A percentile compares a stretch with the other conserved stretches of the same genome.
phyloP scores from a whole-genome alignment of 352 stramenopile genomes.

The Phytophthora citricola region DNA sequence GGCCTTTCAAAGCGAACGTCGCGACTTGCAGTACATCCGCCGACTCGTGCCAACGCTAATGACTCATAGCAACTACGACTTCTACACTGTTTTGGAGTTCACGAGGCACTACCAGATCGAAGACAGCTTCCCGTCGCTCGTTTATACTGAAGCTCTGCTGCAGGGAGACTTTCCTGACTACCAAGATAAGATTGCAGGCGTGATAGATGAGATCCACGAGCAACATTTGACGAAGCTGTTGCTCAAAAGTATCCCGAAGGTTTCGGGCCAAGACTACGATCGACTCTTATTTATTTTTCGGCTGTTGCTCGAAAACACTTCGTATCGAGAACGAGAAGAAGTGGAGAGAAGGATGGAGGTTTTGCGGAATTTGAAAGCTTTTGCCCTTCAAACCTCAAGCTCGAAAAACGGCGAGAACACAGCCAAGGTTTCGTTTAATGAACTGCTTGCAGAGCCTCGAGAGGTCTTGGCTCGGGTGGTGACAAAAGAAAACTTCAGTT shows the following conservation, averaged over 20 bases:
- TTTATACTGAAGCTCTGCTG: slow-evolving; percentile 75
- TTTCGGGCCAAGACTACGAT: slow-evolving; percentile 68
- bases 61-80: slow-evolving; percentile 75
- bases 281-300: slow-evolving; percentile 78
- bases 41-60: slow-evolving; percentile 68
- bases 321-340: slow-evolving; percentile 63
- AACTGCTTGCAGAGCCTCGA: slow-evolving; percentile 64
- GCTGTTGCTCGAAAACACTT: slow-evolving; percentile 67
- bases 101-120: slow-evolving; percentile 87
- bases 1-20: slow-evolving; percentile 71
- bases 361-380: slow-evolving; percentile 57
- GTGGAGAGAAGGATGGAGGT: slow-evolving; percentile 69
- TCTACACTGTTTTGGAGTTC: slow-evolving; percentile 84
- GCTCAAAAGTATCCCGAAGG: slow-evolving; percentile 60
- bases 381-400: slow-evolving; percentile 18
- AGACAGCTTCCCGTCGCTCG: slow-evolving; percentile 71
- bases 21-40: slow-evolving; percentile 76
- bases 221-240: slow-evolving; percentile 63
- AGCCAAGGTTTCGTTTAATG: slow-evolving; percentile 63
- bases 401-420: not conserved
- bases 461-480: slow-evolving; percentile 60
- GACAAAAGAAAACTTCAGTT: slow-evolving; percentile 55
- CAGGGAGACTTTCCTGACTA: slow-evolving; percentile 63
- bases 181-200: slow-evolving; percentile 76
- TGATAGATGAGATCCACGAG: slow-evolving; percentile 84